Evolutionary conservation across 805 yeast genomes (phyloP).

Genomic region (Candida palmyrensis): DNA sequence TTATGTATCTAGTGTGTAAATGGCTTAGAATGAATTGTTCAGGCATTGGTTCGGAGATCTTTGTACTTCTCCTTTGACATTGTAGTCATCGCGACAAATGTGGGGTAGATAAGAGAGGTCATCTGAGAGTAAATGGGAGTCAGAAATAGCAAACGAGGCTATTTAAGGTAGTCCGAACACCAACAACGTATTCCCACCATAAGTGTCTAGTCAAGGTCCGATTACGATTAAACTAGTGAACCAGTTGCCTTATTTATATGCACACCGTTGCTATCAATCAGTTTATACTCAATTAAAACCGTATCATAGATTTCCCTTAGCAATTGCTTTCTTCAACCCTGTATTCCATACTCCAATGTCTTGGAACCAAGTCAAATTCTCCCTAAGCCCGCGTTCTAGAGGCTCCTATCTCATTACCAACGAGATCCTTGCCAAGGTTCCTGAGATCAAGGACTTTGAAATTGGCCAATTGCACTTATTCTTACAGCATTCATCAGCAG

Average conservation of each 20-base stretch:
- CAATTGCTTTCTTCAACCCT: not conserved
- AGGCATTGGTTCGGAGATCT: too few species aligned
- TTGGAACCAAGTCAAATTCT: conserved; percentile 59
- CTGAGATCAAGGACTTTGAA: conserved; percentile 54
- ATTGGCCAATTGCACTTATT: conserved; percentile 64
- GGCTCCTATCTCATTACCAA: conserved; percentile 72
- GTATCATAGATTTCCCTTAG: not conserved
- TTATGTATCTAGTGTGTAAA: too few species aligned
- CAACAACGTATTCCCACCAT: too few species aligned
- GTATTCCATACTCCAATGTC: conserved; percentile 19
- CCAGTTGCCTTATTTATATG: not conserved
- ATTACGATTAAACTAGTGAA: not conserved
- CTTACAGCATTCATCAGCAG: conserved; percentile 78
- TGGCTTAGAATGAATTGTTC: too few species aligned
- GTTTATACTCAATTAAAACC: not conserved
- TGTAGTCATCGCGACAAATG: too few species aligned
- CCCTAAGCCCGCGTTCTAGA: conserved; percentile 51
- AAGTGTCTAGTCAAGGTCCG: too few species aligned
- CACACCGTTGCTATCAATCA: not conserved
- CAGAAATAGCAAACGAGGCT: too few species aligned
- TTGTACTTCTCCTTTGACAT: too few species aligned
- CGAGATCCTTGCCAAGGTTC: conserved; percentile 51
- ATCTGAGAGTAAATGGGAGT: too few species aligned
- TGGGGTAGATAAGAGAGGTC: too few species aligned
- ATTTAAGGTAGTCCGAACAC: too few species aligned